Base-by-base conservation (phyloP, 2,329 filamentous ascomycete species). In the Sporothrix humicola region DNA sequence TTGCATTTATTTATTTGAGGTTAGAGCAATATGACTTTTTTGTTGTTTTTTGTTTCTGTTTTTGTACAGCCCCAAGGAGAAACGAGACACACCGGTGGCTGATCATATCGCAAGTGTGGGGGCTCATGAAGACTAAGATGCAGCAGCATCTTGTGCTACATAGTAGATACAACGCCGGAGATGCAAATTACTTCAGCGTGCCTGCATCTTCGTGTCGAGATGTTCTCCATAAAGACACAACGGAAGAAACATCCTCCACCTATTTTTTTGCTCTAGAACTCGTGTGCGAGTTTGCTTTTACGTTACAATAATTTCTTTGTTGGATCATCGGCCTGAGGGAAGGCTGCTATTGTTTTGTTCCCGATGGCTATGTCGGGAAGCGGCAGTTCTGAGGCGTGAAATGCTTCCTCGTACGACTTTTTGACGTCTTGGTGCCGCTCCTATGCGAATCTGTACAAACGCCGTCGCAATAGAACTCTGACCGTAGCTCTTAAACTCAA, bases 321-420 rank as follows among this genome's bases (percentile, higher is more conserved):
- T 26, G 26, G 56, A 15, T 31, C 26, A 59, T 59, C 56, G 56
- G 26, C 26, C 56, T 42, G 56, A 37, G 56, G 56, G 56, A 59
- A 37, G 26, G 26, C 26, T 59, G 26, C 7, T 17, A 5, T 37
- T 26, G 6, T 26, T 59, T 26, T 26, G 56, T 59, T 5, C 17
- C 26, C 56, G 56, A 37, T 59, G 26, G 56, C 8, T 37, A 17
- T 6, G 31, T 59, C 31, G 26, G 56, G 26, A 4, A 37, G 12
- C 26, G 37, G 37, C 13, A 4, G 9, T 23, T 26, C 12, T 3
- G 8, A 13, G 23, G 9, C 3, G 26, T 12, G 5, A 17, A 17
- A 6, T 15, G 13, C 8, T 37, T 17, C 13, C 26, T n/a, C 4
- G 56, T 37, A 59, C 17, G 56, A 37, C 56, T 8, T 15, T 59